These are phyloP conservation scores for Talaromyces atroroseus DNA, from an alignment of 2,329 filamentous ascomycete species.

Conservation along the genomic window DNA sequence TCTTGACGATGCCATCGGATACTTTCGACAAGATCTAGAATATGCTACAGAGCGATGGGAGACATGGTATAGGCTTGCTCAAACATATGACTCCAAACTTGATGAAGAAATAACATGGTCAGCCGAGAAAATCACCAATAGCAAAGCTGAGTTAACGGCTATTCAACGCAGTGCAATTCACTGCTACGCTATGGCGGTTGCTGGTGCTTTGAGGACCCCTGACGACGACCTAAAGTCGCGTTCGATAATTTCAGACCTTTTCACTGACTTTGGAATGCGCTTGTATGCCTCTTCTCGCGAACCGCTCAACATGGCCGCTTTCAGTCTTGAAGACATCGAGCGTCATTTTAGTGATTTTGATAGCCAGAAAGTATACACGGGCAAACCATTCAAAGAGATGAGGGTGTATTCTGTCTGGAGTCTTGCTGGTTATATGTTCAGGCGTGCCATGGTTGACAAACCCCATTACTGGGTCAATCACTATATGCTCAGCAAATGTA, in stretches of 20 bases:
- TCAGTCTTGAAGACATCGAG: slow-evolving; percentile 56
- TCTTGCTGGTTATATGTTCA: slow-evolving; percentile 58
- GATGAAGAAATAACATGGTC: slow-evolving; percentile 86
- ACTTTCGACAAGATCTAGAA: slow-evolving; percentile 75
- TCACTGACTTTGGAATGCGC: slow-evolving; percentile 62
- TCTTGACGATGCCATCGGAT: slow-evolving; percentile 72
- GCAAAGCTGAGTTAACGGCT: slow-evolving; percentile 65
- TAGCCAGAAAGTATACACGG: slow-evolving; percentile 52
- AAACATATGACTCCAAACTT: slow-evolving; percentile 80
- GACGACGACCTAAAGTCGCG: slow-evolving; percentile 51
- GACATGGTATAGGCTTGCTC: slow-evolving; percentile 81
- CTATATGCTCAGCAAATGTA: slow-evolving; percentile 65
- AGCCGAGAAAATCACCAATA: slow-evolving; percentile 85
- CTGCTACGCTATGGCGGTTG: slow-evolving; percentile 67
- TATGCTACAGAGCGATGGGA: slow-evolving; percentile 80
- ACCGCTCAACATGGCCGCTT: slow-evolving; percentile 63
- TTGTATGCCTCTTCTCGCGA: slow-evolving; percentile 64
- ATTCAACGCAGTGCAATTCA: slow-evolving; percentile 78
- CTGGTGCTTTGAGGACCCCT: slow-evolving; percentile 53
- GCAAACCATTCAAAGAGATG: slow-evolving; percentile 53
- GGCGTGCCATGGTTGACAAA: slow-evolving; percentile 52
- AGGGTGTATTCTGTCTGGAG: slow-evolving; percentile 59
- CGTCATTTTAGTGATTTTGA: slow-evolving; percentile 55
- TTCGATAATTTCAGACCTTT: slow-evolving; percentile 58
- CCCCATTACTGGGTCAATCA: slow-evolving; percentile 62